Conservation (phyloP, 352 stramenopile genomes). For the Phytophthora niederhauseri region DNA sequence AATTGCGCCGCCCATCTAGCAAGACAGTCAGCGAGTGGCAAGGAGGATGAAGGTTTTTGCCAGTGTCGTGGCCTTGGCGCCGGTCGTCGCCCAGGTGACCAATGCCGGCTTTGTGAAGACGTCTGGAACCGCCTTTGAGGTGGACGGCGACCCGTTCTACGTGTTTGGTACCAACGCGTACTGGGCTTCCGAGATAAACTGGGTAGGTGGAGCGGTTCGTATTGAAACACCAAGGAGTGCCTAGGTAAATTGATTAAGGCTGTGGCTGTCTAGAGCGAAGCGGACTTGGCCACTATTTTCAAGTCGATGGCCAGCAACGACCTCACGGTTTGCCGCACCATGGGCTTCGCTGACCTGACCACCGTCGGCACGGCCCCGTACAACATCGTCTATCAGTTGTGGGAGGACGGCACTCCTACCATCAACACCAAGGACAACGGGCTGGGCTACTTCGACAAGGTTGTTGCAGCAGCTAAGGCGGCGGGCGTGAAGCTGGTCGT, state of each 20-base stretch:
- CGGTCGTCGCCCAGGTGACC: neutral
- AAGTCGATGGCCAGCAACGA: constrained; percentile 36
- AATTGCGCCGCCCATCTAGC: too few relatives aligned
- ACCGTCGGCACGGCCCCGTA: constrained; percentile 18
- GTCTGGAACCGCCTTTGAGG: constrained; percentile 23
- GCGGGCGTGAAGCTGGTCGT: constrained; percentile 37
- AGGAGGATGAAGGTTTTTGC: neutral
- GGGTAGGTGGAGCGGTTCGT: neutral
- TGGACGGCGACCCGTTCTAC: constrained; percentile 28
- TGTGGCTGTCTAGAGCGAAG: constrained; percentile 9
- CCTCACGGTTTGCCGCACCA: constrained; percentile 36
- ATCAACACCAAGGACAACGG: constrained; percentile 37
- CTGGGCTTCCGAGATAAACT: constrained; percentile 12
- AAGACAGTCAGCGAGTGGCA: too few relatives aligned
- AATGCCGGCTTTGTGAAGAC: neutral
- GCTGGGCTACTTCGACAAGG: constrained; percentile 39
- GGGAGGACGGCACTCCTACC: constrained; percentile 32
- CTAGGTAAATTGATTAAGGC: too few relatives aligned
- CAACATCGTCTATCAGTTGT: constrained; percentile 42
- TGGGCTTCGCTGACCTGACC: constrained; percentile 34
- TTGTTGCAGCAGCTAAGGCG: constrained; percentile 37
- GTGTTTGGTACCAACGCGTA: constrained; percentile 31
- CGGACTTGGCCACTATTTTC: constrained; percentile 39
- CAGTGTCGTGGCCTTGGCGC: neutral
- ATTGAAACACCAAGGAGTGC: neutral